phyloP scores from a whole-genome alignment of 1,284 basidiomycete genomes.

The Fomitopsis palustris region DNA sequence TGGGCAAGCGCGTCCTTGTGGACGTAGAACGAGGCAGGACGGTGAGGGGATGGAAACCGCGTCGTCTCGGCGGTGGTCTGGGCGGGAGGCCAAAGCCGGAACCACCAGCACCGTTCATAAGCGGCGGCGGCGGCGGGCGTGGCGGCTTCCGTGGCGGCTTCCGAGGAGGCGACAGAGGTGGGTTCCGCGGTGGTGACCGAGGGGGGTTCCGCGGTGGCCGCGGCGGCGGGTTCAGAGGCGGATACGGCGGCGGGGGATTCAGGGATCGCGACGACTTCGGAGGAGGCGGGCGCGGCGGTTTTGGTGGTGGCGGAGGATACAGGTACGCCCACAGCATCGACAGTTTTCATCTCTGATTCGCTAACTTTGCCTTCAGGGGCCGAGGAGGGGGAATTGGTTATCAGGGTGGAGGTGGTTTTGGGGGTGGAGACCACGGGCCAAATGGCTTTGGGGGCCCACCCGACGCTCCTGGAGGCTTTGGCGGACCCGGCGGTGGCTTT shows the following conservation, averaged over 20 bases:
- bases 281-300: slow-evolving; percentile 14
- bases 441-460: slow-evolving; percentile 14
- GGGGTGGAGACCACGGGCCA: slow-evolving; percentile 30
- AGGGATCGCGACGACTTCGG: slow-evolving; percentile 39
- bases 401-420: slow-evolving; percentile 60
- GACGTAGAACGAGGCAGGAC: slow-evolving; percentile 98
- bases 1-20: slow-evolving; percentile 92
- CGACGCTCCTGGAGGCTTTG: slow-evolving; percentile 26
- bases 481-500: slow-evolving; percentile 30
- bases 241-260: slow-evolving; percentile 20
- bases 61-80: slow-evolving; percentile 90
- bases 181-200: slow-evolving; percentile 34
- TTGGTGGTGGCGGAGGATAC: slow-evolving; percentile 23
- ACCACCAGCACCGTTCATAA: slow-evolving; percentile 42
- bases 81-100: slow-evolving; percentile 92
- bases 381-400: slow-evolving; percentile 73
- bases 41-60: slow-evolving; percentile 98
- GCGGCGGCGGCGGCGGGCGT: slow-evolving; percentile 24
- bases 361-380: slow-evolving; percentile 39
- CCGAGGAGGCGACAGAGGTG: slow-evolving; percentile 37
- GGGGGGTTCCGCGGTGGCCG: slow-evolving; percentile 32
- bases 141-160: slow-evolving; percentile 40
- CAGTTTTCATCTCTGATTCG: neutral
- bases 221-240: slow-evolving; percentile 34
- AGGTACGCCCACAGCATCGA: slow-evolving; percentile 36